Conservation (phyloP, 257 asterid species). For the Phtheirospermum japonicum region DNA sequence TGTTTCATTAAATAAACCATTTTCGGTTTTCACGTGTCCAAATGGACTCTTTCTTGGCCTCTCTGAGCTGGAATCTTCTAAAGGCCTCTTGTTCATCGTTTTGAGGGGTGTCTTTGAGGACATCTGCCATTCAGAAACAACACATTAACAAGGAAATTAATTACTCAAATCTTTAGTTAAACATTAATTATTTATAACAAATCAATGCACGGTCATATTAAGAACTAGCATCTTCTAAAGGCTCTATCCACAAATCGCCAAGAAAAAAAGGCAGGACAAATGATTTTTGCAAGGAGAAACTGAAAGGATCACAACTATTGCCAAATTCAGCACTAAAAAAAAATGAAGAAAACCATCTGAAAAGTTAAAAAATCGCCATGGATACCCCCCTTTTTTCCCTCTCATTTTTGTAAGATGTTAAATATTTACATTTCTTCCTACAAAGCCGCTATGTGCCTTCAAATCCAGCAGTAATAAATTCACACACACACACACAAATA, state of each 20-base stretch:
- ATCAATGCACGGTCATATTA: too few species aligned
- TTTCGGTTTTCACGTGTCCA: slow-evolving; percentile 17
- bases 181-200: not conserved
- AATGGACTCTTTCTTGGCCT: slow-evolving; percentile 30
- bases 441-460: not conserved
- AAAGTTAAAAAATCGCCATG: too few species aligned
- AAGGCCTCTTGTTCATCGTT: slow-evolving; percentile 38
- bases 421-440: not conserved
- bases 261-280: too few species aligned
- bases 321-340: not conserved
- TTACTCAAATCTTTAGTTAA: not conserved
- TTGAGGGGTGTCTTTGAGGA: slow-evolving; percentile 28
- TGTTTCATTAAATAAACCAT: not conserved
- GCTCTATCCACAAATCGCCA: too few species aligned
- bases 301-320: not conserved
- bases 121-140: slow-evolving; percentile 41
- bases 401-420: not conserved
- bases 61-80: slow-evolving; percentile 26
- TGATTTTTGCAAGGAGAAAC: too few species aligned
- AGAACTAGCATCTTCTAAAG: too few species aligned
- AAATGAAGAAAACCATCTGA: too few species aligned
- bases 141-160: not conserved
- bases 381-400: not conserved
- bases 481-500: not conserved
- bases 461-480: slow-evolving; percentile 3